These are phyloP conservation scores for Hagleromyces aurorensis DNA, from an alignment of 805 yeast genomes.

Conservation along the genomic window DNA sequence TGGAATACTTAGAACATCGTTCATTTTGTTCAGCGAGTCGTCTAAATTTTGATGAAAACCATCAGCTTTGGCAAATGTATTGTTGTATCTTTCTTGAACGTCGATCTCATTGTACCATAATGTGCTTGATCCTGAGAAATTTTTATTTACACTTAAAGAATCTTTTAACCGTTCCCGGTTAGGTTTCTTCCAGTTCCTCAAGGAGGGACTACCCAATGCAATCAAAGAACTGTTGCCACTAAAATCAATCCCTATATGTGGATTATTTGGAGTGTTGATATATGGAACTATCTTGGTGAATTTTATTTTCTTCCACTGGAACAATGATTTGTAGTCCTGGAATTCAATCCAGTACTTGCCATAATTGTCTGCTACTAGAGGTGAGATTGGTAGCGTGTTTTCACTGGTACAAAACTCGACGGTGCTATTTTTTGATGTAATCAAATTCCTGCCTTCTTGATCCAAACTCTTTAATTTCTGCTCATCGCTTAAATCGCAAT, in stretches of 20 bases:
- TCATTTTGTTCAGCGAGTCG: background rate
- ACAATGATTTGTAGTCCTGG: slow-evolving; percentile 15
- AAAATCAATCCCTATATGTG: slow-evolving; percentile 29
- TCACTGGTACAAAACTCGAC: slow-evolving; percentile 29
- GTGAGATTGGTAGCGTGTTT: slow-evolving; percentile 40
- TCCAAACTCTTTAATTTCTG: slow-evolving; percentile 21
- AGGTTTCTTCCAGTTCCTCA: slow-evolving; percentile 10
- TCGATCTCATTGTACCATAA: slow-evolving; percentile 14
- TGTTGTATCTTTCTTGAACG: slow-evolving; percentile 9
- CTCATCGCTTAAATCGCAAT: slow-evolving; percentile 36
- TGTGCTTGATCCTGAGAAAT: slow-evolving; percentile 1
- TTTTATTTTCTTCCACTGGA: slow-evolving; percentile 19
- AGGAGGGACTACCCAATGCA: no score
- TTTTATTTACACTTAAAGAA: slow-evolving; percentile 5
- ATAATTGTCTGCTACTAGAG: slow-evolving; percentile 52
- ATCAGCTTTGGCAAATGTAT: background rate
- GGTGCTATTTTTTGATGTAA: slow-evolving; percentile 1
- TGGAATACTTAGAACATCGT: no score
- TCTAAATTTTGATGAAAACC: slow-evolving; percentile 1
- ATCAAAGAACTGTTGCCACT: slow-evolving; percentile 1
- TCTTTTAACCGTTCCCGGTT: slow-evolving; percentile 10
- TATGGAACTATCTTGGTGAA: slow-evolving; percentile 47
- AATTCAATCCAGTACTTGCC: slow-evolving; percentile 39
- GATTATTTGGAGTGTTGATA: slow-evolving; percentile 41
- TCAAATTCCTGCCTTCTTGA: slow-evolving; percentile 9